phyloP scores from a whole-genome alignment of 179 eudicot genomes.

The Carnegiea gigantea region DNA sequence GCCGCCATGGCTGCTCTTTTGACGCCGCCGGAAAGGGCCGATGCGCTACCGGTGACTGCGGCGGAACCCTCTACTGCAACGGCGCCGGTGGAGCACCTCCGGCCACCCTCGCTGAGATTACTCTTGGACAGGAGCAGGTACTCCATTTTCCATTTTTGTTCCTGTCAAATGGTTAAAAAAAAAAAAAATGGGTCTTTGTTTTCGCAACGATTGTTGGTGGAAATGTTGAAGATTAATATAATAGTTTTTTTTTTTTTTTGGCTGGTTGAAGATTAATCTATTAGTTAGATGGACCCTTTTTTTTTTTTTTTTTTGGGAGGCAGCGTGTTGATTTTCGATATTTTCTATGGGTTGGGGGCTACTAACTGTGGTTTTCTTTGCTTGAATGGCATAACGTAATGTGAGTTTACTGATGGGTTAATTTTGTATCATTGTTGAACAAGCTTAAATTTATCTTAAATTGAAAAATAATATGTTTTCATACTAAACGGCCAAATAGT shows the following conservation, averaged over 20 bases:
- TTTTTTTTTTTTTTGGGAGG: neutral
- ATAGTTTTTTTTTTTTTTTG: too few species aligned
- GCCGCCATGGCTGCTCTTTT: constrained; percentile 81
- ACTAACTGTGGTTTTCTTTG: too few species aligned
- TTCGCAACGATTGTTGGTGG: too few species aligned
- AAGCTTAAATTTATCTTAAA: too few species aligned
- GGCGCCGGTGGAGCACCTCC: constrained; percentile 94
- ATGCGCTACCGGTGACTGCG: constrained; percentile 96
- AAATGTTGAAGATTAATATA: too few species aligned
- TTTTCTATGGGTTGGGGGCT: neutral
- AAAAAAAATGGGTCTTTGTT: neutral
- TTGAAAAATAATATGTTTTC: too few species aligned
- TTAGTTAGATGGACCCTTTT: neutral
- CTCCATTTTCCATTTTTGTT: neutral
- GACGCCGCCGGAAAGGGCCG: constrained; percentile 62
- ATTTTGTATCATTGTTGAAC: too few species aligned
- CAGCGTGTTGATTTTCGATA: neutral
- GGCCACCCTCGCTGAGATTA: constrained; percentile 89
- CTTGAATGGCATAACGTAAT: too few species aligned
- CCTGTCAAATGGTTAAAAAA: too few species aligned
- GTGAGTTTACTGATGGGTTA: too few species aligned
- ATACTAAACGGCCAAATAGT: too few species aligned
- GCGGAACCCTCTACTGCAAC: constrained; percentile 70
- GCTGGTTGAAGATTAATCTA: too few species aligned
- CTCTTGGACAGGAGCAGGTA: constrained; percentile 66